These are phyloP conservation scores for Calocera viscosa DNA, from an alignment of 768 basidiomycete species.

Conservation along the genomic window DNA sequence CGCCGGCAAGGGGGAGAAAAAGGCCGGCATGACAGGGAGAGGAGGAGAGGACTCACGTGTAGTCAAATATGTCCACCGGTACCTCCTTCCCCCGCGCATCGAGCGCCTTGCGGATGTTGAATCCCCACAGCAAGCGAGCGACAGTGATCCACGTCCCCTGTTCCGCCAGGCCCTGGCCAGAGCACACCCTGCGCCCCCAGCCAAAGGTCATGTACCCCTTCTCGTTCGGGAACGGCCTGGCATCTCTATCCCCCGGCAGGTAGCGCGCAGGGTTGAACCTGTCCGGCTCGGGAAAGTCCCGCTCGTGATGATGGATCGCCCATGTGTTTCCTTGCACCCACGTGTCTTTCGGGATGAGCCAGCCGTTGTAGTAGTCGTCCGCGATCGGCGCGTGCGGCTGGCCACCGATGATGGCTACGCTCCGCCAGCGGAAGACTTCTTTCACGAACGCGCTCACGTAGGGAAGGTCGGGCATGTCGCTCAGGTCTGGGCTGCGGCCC, in stretches of 20 bases:
- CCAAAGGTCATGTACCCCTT: slow-evolving; percentile 2
- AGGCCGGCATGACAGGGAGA: no score
- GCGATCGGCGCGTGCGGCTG: slow-evolving; percentile 18
- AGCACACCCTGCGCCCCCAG: not conserved
- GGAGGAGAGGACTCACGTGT: not conserved
- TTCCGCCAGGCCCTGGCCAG: not conserved
- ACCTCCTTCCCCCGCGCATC: not conserved
- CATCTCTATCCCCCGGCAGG: not conserved
- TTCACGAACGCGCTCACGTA: not conserved
- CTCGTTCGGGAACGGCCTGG: slow-evolving; percentile 4
- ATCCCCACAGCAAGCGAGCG: not conserved
- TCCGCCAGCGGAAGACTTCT: slow-evolving; percentile 3
- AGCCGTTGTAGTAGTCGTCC: slow-evolving; percentile 24
- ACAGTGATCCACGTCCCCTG: slow-evolving; percentile 1
- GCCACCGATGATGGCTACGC: slow-evolving; percentile 5
- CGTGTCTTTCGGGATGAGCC: slow-evolving; percentile 22
- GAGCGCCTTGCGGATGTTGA: not conserved
- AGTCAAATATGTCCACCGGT: not conserved
- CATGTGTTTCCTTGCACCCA: slow-evolving; percentile 22
- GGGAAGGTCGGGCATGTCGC: slow-evolving; percentile 10
- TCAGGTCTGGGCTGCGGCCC: slow-evolving; percentile 18
- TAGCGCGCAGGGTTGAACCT: slow-evolving; percentile 11
- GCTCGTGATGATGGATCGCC: slow-evolving; percentile 7
- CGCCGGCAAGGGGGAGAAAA: not conserved
- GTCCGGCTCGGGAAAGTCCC: slow-evolving; percentile 8